Evolutionary conservation across 371 early-diverging fungal genomes (phyloP).

Genomic region (Actinomortierella ambigua): DNA sequence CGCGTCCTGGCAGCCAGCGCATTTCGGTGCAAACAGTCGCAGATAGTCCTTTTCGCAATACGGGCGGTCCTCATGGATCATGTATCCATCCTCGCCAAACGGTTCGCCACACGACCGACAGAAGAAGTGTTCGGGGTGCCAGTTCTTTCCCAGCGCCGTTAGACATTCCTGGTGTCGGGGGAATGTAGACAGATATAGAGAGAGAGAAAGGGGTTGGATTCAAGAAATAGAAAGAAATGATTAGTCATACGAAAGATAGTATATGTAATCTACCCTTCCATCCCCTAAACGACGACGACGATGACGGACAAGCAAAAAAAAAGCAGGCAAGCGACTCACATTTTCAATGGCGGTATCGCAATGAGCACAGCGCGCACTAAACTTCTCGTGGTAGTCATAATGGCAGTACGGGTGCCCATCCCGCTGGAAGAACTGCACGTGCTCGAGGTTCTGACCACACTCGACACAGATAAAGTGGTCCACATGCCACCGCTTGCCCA

Average conservation of each 20-base stretch:
- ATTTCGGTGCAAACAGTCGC: constrained; percentile 63
- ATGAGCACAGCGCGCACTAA: constrained; percentile 69
- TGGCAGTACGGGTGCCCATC: constrained; percentile 70
- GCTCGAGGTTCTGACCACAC: constrained; percentile 63
- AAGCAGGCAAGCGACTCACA: constrained; percentile 31
- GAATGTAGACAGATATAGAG: neutral
- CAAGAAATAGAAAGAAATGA: neutral
- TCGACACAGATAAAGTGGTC: constrained; percentile 74
- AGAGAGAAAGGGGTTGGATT: neutral
- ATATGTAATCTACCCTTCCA: neutral
- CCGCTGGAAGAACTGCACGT: constrained; percentile 66
- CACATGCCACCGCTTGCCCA: constrained; percentile 73
- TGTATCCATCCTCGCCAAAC: constrained; percentile 62
- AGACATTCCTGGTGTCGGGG: constrained; percentile 50
- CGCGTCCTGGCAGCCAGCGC: constrained; percentile 64
- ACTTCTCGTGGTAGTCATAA: constrained; percentile 66
- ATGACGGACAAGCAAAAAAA: neutral
- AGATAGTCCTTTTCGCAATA: constrained; percentile 79
- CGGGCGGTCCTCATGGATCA: constrained; percentile 74
- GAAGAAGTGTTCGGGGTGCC: constrained; percentile 80
- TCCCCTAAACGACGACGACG: neutral
- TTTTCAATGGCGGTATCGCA: constrained; percentile 71
- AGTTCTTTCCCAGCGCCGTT: constrained; percentile 69
- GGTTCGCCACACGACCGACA: constrained; percentile 77
- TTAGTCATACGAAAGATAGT: neutral